These are phyloP conservation scores for Podospora anserina DNA, from an alignment of 495 filamentous ascomycete genomes.

Conservation along the genomic window DNA sequence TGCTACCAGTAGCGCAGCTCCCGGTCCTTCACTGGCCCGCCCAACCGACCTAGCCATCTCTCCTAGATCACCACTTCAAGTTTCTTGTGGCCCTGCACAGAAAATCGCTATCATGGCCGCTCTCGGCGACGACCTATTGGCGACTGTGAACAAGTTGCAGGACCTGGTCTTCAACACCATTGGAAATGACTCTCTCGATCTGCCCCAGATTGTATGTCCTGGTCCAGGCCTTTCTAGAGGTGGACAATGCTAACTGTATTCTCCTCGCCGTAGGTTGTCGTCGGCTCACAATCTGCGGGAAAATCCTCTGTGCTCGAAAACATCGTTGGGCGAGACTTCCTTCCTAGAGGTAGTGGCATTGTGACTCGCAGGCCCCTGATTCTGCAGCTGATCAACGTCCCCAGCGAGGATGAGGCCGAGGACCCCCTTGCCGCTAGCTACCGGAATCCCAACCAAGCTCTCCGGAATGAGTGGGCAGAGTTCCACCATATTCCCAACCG, in stretches of 20 bases:
- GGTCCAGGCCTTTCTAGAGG: neutral
- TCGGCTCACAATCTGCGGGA: conserved; percentile 96
- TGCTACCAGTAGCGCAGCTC: neutral
- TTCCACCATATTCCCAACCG: conserved; percentile 91
- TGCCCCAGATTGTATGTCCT: conserved; percentile 91
- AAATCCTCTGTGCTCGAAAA: conserved; percentile 99
- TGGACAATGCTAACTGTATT: conserved; percentile 15
- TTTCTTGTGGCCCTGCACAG: neutral
- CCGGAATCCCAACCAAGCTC: conserved; percentile 43
- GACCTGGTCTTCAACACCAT: conserved; percentile 99
- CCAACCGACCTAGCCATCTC: neutral
- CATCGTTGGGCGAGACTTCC: conserved; percentile 95
- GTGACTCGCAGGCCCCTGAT: conserved; percentile 93
- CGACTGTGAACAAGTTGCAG: conserved; percentile 93
- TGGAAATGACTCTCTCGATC: conserved; percentile 94
- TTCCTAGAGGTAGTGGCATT: conserved; percentile 94
- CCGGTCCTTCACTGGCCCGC: neutral
- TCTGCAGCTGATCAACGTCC: conserved; percentile 96
- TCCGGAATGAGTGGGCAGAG: conserved; percentile 81
- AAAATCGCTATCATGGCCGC: conserved; percentile 46
- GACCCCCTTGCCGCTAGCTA: conserved; percentile 55
- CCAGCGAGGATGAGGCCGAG: conserved; percentile 76
- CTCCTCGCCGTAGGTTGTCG: conserved; percentile 73
- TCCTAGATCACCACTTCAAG: neutral
- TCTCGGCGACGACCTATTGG: conserved; percentile 87